Conservation (phyloP, 257 asterid species). For the Haberlea rhodopensis region DNA sequence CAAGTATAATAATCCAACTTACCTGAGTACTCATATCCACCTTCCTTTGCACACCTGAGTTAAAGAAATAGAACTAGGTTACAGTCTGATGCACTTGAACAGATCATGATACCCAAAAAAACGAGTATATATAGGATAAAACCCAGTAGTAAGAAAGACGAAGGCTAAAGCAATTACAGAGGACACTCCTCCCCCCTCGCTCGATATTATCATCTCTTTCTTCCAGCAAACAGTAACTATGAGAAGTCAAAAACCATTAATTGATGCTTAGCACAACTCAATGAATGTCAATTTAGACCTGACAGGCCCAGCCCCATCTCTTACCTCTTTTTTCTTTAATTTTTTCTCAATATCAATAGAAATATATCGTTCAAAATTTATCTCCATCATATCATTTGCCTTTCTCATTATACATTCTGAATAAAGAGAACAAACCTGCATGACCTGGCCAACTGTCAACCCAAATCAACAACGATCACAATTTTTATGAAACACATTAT, state of each 20-base stretch:
- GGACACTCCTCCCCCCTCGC: not conserved
- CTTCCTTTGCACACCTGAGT: constrained; percentile 76
- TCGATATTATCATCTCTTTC: not conserved
- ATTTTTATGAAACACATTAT: constrained; percentile 2
- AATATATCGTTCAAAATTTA: not conserved
- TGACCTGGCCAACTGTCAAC: not conserved
- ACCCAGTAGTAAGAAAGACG: not conserved
- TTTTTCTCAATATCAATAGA: not conserved
- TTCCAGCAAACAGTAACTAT: not conserved
- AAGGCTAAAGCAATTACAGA: not conserved
- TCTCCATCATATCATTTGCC: not conserved
- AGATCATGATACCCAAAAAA: constrained; percentile 1
- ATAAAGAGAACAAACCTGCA: too few relatives aligned
- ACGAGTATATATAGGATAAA: not conserved
- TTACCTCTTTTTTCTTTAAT: too few relatives aligned
- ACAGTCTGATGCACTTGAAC: constrained; percentile 3
- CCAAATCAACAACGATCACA: constrained; percentile 3
- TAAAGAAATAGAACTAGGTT: constrained; percentile 24
- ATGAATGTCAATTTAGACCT: not conserved
- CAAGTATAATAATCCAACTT: not conserved
- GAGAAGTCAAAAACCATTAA: not conserved
- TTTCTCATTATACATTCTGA: not conserved
- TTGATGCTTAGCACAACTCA: not conserved
- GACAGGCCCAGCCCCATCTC: not conserved
- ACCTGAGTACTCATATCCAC: constrained; percentile 75